These are phyloP conservation scores for Aspergillus udagawae DNA, from an alignment of 2,329 filamentous ascomycete genomes.

Conservation along the genomic window DNA sequence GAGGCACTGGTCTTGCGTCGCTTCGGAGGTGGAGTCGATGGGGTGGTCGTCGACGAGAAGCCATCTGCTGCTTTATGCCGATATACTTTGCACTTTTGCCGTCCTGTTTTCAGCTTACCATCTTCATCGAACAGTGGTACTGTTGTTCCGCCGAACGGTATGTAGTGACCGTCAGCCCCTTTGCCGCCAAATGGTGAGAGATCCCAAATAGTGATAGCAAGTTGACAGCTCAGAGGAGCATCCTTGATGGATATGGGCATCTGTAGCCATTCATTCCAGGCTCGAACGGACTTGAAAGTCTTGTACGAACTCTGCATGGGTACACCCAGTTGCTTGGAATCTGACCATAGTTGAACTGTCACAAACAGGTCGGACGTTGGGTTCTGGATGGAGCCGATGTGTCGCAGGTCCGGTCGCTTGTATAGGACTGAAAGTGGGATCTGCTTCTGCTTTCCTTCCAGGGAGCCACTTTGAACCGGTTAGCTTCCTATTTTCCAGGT, in stretches of 20 bases:
- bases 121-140: slow-evolving; percentile 88
- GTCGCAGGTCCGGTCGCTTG: slow-evolving; percentile 72
- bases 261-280: slow-evolving; percentile 95
- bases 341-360: slow-evolving; percentile 89
- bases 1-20: slow-evolving; percentile 49
- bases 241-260: slow-evolving; percentile 81
- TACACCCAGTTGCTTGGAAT: slow-evolving; percentile 90
- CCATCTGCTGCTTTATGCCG: slow-evolving; percentile 81
- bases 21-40: slow-evolving; percentile 59
- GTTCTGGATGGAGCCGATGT: slow-evolving; percentile 82
- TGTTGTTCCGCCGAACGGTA: slow-evolving; percentile 93
- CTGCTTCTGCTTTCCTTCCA: slow-evolving; percentile 74
- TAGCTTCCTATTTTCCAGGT: neutral
- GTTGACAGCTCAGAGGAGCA: slow-evolving; percentile 73
- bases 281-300: slow-evolving; percentile 67
- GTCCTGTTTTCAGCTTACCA: slow-evolving; percentile 83
- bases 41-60: slow-evolving; percentile 73
- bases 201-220: slow-evolving; percentile 95
- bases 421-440: slow-evolving; percentile 74
- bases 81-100: slow-evolving; percentile 86
- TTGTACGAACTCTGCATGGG: slow-evolving; percentile 92
- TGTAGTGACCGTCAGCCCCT: slow-evolving; percentile 67
- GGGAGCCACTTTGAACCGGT: slow-evolving; percentile 54
- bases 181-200: slow-evolving; percentile 73
- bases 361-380: slow-evolving; percentile 85